A percentile compares a stretch with the other conserved stretches of the same genome.
Evolutionary conservation across 192 early-diverging fungal genomes (phyloP).

Genomic region (Coemansia sp.): DNA sequence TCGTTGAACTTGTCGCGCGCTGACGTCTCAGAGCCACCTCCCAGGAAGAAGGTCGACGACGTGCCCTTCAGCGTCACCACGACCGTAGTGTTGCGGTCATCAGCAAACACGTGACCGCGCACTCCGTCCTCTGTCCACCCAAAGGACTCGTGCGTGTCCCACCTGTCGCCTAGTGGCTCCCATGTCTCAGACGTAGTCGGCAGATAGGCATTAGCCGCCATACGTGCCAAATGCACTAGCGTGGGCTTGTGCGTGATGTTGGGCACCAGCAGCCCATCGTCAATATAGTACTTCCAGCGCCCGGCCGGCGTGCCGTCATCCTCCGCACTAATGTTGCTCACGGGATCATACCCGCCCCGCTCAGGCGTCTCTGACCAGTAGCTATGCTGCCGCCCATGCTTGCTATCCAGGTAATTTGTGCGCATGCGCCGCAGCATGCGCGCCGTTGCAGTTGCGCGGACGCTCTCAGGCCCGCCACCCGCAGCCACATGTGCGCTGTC

Average conservation of each 20-base stretch:
- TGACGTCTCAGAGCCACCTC: conserved; percentile 68
- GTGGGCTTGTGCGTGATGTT: conserved; percentile 72
- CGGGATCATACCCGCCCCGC: neutral
- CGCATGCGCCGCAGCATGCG: conserved; percentile 33
- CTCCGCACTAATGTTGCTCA: neutral
- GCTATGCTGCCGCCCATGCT: conserved; percentile 39
- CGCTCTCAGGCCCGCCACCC: neutral
- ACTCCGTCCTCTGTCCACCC: conserved; percentile 74
- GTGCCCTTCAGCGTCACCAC: conserved; percentile 90
- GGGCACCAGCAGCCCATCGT: conserved; percentile 60
- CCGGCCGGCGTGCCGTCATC: conserved; percentile 12
- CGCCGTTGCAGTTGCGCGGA: conserved; percentile 27
- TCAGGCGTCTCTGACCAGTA: conserved; percentile 32
- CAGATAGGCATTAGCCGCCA: conserved; percentile 85
- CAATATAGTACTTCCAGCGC: conserved; percentile 47
- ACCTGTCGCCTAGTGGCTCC: conserved; percentile 67
- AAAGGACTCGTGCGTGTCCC: conserved; percentile 66
- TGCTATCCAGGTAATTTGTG: conserved; percentile 28
- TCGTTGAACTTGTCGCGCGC: conserved; percentile 80
- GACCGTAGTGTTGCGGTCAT: conserved; percentile 61
- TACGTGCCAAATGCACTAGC: conserved; percentile 69
- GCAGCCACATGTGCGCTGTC: neutral
- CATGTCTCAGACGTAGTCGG: conserved; percentile 61
- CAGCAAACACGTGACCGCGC: conserved; percentile 85
- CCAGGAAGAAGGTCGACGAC: conserved; percentile 62